phyloP scores from a whole-genome alignment of 257 asterid species.

The Plantago major region DNA sequence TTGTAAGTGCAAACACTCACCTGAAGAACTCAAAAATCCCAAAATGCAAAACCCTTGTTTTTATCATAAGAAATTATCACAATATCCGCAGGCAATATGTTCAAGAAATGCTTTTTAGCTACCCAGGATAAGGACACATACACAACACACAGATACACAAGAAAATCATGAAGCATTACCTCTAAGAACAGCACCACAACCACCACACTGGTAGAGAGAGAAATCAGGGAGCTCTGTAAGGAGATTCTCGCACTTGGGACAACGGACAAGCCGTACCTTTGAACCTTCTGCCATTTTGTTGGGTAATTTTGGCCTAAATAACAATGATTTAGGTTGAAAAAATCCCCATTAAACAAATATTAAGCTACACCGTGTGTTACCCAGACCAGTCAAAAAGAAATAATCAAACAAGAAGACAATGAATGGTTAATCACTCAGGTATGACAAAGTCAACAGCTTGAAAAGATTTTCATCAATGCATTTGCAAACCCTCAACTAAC shows the following conservation, averaged over 20 bases:
- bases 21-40: constrained; percentile 6
- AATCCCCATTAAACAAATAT: neutral
- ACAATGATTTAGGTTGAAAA: neutral
- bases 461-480: constrained; percentile 19
- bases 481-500: constrained; percentile 22
- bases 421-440: constrained; percentile 8
- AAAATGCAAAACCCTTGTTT: neutral
- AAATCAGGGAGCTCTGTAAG: constrained; percentile 72
- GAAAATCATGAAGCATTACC: constrained; percentile 38
- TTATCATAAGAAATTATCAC: neutral
- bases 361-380: constrained; percentile 8
- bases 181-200: constrained; percentile 81
- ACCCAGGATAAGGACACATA: neutral
- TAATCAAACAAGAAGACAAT: constrained; percentile 15
- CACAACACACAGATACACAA: neutral
- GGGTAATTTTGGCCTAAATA: constrained; percentile 15
- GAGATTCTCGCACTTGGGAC: constrained; percentile 92
- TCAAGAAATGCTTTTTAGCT: neutral
- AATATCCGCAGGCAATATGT: neutral
- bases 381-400: constrained; percentile 22
- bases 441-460: constrained; percentile 21
- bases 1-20: no score
- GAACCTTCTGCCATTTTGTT: constrained; percentile 56
- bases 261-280: constrained; percentile 70
- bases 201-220: constrained; percentile 91